Percentiles rank a stretch among this genome's conserved stretches.
These are phyloP conservation scores for Globisporangium irregulare DNA, from an alignment of 352 stramenopile species.

Conservation along the genomic window DNA sequence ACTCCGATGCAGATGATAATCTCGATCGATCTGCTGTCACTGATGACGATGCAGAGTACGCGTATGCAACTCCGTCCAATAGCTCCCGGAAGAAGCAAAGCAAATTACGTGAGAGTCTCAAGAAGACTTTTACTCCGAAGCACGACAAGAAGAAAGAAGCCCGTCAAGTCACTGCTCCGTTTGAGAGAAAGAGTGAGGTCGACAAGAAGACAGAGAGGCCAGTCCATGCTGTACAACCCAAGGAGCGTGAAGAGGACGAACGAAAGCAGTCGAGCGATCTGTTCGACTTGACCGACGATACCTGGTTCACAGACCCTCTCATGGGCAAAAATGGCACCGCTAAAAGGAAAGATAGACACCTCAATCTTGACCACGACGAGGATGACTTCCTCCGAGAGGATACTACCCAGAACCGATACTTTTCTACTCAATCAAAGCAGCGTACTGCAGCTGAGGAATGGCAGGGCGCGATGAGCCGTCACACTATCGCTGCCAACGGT, in stretches of 20 bases:
- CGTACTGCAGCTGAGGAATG: constrained; percentile 7
- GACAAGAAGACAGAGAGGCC: not conserved
- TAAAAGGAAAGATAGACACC: not conserved
- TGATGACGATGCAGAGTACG: not conserved
- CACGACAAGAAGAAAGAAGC: constrained; percentile 10
- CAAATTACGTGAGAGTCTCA: constrained; percentile 17
- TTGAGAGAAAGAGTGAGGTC: not conserved
- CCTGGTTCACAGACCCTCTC: constrained; percentile 57
- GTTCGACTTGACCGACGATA: constrained; percentile 51
- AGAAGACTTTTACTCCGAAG: constrained; percentile 19
- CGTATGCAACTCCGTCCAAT: constrained; percentile 1
- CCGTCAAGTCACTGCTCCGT: not conserved
- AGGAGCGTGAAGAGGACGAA: not conserved
- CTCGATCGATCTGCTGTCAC: constrained; percentile 10
- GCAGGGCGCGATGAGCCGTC: not conserved
- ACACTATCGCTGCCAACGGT: constrained; percentile 1
- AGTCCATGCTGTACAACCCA: not conserved
- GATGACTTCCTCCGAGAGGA: not conserved
- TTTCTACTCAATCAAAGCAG: not conserved
- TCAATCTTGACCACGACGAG: not conserved
- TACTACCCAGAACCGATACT: not conserved
- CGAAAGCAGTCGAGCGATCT: constrained; percentile 19
- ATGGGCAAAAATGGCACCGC: not conserved
- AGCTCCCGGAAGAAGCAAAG: constrained; percentile 2
- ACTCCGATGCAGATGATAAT: constrained; percentile 6